A percentile compares a stretch with the other conserved stretches of the same genome.
Evolutionary conservation across 2,329 filamentous ascomycete genomes (phyloP).

Genomic region (Penicillium oxalicum): DNA sequence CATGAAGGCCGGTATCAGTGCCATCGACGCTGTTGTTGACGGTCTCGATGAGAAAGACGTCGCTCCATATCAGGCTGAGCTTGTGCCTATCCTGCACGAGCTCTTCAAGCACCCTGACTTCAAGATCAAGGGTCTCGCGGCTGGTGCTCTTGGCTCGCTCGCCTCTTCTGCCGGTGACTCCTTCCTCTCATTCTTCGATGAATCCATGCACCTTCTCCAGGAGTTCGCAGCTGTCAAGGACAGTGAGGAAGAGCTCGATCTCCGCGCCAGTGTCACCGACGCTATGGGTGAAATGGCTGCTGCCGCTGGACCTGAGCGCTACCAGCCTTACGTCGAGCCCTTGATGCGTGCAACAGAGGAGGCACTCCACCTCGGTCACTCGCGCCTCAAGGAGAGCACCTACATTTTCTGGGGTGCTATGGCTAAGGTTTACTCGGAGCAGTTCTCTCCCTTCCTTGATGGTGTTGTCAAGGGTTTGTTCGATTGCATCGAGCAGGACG

Average conservation of each 20-base stretch:
- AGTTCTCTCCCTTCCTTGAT: conserved; percentile 43
- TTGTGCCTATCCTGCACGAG: conserved; percentile 77
- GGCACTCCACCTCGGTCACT: conserved; percentile 79
- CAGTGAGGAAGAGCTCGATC: conserved; percentile 79
- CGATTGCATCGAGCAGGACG: conserved; percentile 81
- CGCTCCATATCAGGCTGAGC: conserved; percentile 70
- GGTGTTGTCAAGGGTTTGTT: conserved; percentile 56
- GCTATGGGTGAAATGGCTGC: conserved; percentile 87
- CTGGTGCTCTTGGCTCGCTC: conserved; percentile 84
- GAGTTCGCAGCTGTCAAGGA: conserved; percentile 81
- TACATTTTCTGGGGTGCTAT: conserved; percentile 96
- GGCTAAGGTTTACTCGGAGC: conserved; percentile 83
- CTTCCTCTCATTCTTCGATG: conserved; percentile 87
- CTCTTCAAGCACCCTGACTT: conserved; percentile 79
- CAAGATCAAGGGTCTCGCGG: conserved; percentile 83
- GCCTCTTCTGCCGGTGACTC: conserved; percentile 74
- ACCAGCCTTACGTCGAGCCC: conserved; percentile 84
- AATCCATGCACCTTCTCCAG: conserved; percentile 84
- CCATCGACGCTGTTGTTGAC: conserved; percentile 85
- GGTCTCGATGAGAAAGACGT: conserved; percentile 71
- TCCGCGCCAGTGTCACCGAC: conserved; percentile 85
- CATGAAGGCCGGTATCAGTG: conserved; percentile 82
- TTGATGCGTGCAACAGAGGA: conserved; percentile 92
- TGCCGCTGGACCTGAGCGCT: conserved; percentile 77
- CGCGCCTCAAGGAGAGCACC: conserved; percentile 86